Conservation (phyloP, 192 early-diverging fungal species). For the Gonapodya prolifera region DNA sequence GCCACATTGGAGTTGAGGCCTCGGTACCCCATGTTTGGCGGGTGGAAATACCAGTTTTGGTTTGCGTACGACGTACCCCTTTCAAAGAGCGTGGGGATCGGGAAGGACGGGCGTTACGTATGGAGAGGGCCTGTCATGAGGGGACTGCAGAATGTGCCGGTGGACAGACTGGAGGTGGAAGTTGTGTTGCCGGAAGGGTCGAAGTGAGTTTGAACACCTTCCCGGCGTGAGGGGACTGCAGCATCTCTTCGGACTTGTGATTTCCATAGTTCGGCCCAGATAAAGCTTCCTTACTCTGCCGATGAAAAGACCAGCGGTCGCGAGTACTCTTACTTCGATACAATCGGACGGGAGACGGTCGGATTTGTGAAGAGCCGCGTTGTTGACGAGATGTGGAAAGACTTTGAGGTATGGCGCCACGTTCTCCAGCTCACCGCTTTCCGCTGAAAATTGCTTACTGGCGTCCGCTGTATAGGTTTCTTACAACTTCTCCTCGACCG, state of each 20-base stretch:
- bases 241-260: neutral
- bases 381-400: conserved; percentile 47
- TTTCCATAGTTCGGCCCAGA: conserved; percentile 17
- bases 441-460: no score
- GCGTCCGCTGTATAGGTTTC: conserved; percentile 21
- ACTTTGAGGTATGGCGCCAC: conserved; percentile 9
- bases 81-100: no score
- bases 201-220: no score
- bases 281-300: conserved; percentile 45
- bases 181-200: conserved; percentile 90
- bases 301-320: conserved; percentile 46
- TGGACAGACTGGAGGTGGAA: conserved; percentile 51
- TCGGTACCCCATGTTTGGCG: conserved; percentile 87
- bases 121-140: conserved; percentile 62
- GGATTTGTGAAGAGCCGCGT: conserved; percentile 56
- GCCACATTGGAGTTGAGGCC: conserved; percentile 67
- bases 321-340: conserved; percentile 77
- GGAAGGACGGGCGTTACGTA: conserved; percentile 28
- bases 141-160: conserved; percentile 43
- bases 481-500: conserved; percentile 19
- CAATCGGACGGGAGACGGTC: conserved; percentile 73
- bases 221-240: conserved; percentile 37
- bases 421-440: no score
- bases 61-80: conserved; percentile 80
- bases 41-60: conserved; percentile 94